phyloP scores from a whole-genome alignment of 2,329 filamentous ascomycete species.

The Dactylellina haptotyla region DNA sequence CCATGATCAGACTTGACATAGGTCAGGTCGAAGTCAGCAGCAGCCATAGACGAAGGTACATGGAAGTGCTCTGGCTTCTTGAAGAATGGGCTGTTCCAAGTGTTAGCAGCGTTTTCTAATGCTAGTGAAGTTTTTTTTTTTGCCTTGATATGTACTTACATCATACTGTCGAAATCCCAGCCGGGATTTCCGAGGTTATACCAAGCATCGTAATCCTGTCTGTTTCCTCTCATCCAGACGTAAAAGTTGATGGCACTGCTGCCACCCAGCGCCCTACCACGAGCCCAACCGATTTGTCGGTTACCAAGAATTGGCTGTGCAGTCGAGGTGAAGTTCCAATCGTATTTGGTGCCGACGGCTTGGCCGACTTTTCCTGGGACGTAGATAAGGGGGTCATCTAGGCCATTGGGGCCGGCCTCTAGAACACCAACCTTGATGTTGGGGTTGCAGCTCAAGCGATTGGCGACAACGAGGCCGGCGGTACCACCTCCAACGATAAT shows the following conservation, averaged over 20 bases:
- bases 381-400: constrained; percentile 35
- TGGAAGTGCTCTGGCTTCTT: constrained; percentile 52
- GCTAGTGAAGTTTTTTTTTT: constrained; percentile 29
- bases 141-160: constrained; percentile 56
- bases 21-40: constrained; percentile 14
- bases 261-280: constrained; percentile 59
- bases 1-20: constrained; percentile 38
- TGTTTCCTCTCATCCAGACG: constrained; percentile 62
- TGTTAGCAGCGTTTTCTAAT: background rate
- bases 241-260: constrained; percentile 60
- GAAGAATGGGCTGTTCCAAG: constrained; percentile 44
- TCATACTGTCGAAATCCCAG: constrained; percentile 68
- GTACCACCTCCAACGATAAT: constrained; percentile 66
- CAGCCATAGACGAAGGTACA: constrained; percentile 6
- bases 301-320: constrained; percentile 17
- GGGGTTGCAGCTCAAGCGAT: constrained; percentile 60
- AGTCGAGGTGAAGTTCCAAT: constrained; percentile 40
- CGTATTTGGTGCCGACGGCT: constrained; percentile 25
- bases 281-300: constrained; percentile 19
- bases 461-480: constrained; percentile 65
- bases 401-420: constrained; percentile 30
- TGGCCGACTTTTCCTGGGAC: constrained; percentile 38
- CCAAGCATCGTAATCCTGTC: constrained; percentile 69
- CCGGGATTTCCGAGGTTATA: constrained; percentile 68
- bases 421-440: constrained; percentile 41